Percentiles rank a stretch among this genome's conserved stretches.
Conservation (phyloP, 225 moss, liverwort and hornwort genomes). For the Bryoerythrophyllum caledonicum region DNA sequence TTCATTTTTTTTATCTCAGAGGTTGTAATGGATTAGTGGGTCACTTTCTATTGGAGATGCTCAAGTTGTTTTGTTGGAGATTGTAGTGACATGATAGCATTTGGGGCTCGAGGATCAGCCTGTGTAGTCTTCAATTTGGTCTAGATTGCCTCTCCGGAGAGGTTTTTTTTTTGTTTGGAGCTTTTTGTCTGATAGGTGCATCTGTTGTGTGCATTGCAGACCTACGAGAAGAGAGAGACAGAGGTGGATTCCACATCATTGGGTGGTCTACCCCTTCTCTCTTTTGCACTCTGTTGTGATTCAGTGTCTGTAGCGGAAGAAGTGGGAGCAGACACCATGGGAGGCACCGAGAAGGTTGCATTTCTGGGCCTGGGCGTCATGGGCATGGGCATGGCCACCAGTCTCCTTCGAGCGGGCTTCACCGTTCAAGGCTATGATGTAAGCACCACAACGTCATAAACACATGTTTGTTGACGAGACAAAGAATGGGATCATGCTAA, state of each 20-base stretch:
- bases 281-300: no score
- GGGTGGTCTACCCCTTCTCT: neutral
- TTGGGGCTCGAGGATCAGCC: no score
- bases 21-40: no score
- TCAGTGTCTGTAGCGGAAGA: conserved; percentile 9
- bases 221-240: neutral
- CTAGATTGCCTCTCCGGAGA: no score
- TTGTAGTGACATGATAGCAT: neutral
- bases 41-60: no score
- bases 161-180: neutral
- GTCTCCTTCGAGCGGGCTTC: conserved; percentile 52
- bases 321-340: conserved; percentile 33
- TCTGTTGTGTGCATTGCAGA: neutral
- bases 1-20: no score
- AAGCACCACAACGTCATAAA: conserved; percentile 24
- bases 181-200: neutral
- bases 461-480: neutral
- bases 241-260: neutral
- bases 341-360: conserved; percentile 38
- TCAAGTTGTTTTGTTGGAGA: neutral
- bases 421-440: conserved; percentile 57
- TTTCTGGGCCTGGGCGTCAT: conserved; percentile 54
- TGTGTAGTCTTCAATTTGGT: no score
- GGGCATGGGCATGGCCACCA: conserved; percentile 63
- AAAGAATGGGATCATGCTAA: conserved; percentile 12